Base-by-base conservation (phyloP, 1,284 basidiomycete genomes). In the Jaminaea rosea region DNA sequence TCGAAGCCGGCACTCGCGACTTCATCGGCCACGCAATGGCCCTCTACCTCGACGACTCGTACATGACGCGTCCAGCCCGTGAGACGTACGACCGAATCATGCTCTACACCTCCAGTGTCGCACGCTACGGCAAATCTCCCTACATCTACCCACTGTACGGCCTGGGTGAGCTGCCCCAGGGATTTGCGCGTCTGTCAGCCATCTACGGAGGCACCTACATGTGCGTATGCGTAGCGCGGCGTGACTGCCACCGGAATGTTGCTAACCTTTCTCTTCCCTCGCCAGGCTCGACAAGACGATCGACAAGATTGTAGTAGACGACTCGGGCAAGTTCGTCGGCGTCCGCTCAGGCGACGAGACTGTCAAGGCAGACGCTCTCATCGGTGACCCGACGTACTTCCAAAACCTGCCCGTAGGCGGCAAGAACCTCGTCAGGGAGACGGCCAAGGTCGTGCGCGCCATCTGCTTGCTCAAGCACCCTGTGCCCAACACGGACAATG, bases 171-270 rank as follows among this genome's bases (percentile, higher is more conserved):
- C 85, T 99, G 46, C 94, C 94, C 19, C 94, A 99, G 75, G 90
- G 93, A 2, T 99, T 99, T 73, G 94, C 94, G 15, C 90, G 94
- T 73, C 69, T 73, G 42, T 92, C 88, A 62, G 94, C 94, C 65
- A 97, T 99, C 75, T 97, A 99, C 75, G 94, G 94, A 50, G 94
- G 94, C 49, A 99, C 94, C 15, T 99, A 98, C 79, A 99, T 99
- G 94, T n/a, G n/a, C n/a, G n/a, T n/a, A n/a, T n/a, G n/a, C n/a
- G n/a, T n/a, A n/a, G n/a, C n/a, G n/a, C n/a, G n/a, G n/a, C n/a
- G n/a, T n/a, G n/a, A n/a, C n/a, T n/a, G n/a, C n/a, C n/a, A n/a
- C n/a, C n/a, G n/a, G n/a, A n/a, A n/a, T n/a, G n/a, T n/a, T n/a
- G n/a, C n/a, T n/a, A n/a, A n/a, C n/a, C n/a, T n/a, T n/a, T n/a